A percentile compares a stretch with the other conserved stretches of the same genome.
phyloP scores from a whole-genome alignment of 1,139 yeast species.

The Suhomyces bolitotheri region DNA sequence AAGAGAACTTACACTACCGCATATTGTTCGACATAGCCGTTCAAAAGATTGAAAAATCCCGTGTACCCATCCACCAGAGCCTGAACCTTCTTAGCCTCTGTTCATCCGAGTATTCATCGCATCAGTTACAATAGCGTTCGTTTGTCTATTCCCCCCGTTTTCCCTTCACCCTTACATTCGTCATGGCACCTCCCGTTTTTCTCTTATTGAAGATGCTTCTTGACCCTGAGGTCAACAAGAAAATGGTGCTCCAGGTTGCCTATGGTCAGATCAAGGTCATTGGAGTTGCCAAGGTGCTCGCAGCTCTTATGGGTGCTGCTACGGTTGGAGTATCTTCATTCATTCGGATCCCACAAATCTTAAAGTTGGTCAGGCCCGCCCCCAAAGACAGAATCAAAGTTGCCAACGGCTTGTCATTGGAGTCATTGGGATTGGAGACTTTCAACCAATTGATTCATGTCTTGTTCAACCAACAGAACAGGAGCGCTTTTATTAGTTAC shows the following conservation, averaged over 20 bases:
- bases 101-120: too few relatives aligned
- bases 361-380: constrained; percentile 35
- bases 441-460: constrained; percentile 44
- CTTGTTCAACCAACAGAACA: constrained; percentile 39
- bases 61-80: too few relatives aligned
- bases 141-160: too few relatives aligned
- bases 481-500: constrained; percentile 40
- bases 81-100: too few relatives aligned
- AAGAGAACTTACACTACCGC: too few relatives aligned
- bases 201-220: constrained; percentile 34
- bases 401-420: constrained; percentile 41
- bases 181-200: constrained; percentile 16
- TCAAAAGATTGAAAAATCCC: too few relatives aligned
- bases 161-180: neutral
- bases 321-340: constrained; percentile 45
- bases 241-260: constrained; percentile 41
- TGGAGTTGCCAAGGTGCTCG: constrained; percentile 39
- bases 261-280: constrained; percentile 37
- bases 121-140: too few relatives aligned
- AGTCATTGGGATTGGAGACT: constrained; percentile 40
- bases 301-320: constrained; percentile 36
- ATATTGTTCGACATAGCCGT: too few relatives aligned
- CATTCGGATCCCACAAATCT: constrained; percentile 46
- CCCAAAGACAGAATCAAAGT: constrained; percentile 32
- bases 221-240: constrained; percentile 44